Percentiles rank a stretch among this genome's conserved stretches.
These are phyloP conservation scores for Daldinia sp. DNA, from an alignment of 2,329 filamentous ascomycete species.

Conservation along the genomic window DNA sequence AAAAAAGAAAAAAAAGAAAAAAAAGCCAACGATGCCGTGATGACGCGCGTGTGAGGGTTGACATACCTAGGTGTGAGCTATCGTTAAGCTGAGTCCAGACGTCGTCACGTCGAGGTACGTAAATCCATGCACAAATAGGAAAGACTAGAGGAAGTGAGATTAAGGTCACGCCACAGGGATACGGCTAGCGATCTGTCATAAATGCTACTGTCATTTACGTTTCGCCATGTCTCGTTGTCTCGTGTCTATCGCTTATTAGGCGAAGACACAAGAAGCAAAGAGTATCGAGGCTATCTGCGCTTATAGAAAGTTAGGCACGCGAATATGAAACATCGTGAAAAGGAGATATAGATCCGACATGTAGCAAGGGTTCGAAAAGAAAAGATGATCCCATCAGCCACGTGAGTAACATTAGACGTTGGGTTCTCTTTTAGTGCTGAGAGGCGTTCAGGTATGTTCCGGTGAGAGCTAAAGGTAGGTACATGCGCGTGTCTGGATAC, in stretches of 20 bases:
- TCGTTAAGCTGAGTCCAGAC: neutral
- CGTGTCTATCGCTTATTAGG: conserved; percentile 15
- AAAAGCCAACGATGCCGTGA: neutral
- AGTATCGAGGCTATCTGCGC: neutral
- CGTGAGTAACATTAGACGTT: conserved; percentile 34
- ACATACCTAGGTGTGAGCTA: neutral
- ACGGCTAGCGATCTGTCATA: conserved; percentile 23
- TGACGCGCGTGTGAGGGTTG: neutral
- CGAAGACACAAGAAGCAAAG: conserved; percentile 26
- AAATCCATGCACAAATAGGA: neutral
- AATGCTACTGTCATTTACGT: conserved; percentile 22
- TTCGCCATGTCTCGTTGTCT: conserved; percentile 6
- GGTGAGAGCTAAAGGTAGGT: conserved; percentile 12
- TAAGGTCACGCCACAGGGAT: conserved; percentile 18
- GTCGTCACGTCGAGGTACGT: conserved; percentile 4
- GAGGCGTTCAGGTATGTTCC: conserved; percentile 20
- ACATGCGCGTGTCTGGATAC: conserved; percentile 20
- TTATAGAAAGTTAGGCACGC: conserved; percentile 7
- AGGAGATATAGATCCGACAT: conserved; percentile 33
- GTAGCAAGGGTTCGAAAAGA: conserved; percentile 2
- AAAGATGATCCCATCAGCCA: conserved; percentile 31
- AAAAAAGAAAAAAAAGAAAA: no score
- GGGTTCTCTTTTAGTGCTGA: conserved; percentile 10
- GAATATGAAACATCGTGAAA: conserved; percentile 6
- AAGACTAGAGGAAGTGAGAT: conserved; percentile 8